phyloP scores from a whole-genome alignment of 2,329 filamentous ascomycete genomes.

The Metarhizium guizhouense region DNA sequence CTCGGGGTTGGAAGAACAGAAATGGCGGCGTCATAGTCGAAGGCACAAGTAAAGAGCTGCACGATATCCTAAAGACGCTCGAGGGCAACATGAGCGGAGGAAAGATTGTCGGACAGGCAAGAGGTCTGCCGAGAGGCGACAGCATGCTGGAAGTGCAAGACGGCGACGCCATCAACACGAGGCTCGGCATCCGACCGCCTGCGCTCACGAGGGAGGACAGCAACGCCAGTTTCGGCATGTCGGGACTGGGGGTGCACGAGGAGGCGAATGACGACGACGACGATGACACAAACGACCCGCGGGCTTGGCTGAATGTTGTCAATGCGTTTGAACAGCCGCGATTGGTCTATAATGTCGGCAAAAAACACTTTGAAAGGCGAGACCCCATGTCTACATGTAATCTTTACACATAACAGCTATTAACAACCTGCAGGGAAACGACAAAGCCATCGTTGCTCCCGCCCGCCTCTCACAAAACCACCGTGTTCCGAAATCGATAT shows the following conservation, averaged over 20 bases:
- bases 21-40: conserved; percentile 89
- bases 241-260: conserved; percentile 40
- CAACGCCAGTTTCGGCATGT: conserved; percentile 56
- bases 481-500: conserved; percentile 81
- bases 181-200: conserved; percentile 41
- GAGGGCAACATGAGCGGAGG: conserved; percentile 89
- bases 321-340: conserved; percentile 80
- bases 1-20: conserved; percentile 82
- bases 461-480: conserved; percentile 69
- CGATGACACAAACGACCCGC: conserved; percentile 55
- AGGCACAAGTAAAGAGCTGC: conserved; percentile 65
- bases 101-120: conserved; percentile 44
- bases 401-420: no score
- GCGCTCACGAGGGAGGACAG: conserved; percentile 48
- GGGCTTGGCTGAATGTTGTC: conserved; percentile 77
- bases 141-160: conserved; percentile 53
- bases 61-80: conserved; percentile 71
- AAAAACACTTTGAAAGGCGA: conserved; percentile 84
- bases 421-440: conserved; percentile 36
- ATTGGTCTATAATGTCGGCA: conserved; percentile 63
- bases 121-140: conserved; percentile 46
- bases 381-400: not conserved
- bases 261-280: conserved; percentile 43
- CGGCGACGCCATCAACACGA: conserved; percentile 42
- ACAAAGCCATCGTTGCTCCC: conserved; percentile 66